Evolutionary conservation across 148 eudicot genomes (phyloP).

Genomic region (Diospyros lotus): DNA sequence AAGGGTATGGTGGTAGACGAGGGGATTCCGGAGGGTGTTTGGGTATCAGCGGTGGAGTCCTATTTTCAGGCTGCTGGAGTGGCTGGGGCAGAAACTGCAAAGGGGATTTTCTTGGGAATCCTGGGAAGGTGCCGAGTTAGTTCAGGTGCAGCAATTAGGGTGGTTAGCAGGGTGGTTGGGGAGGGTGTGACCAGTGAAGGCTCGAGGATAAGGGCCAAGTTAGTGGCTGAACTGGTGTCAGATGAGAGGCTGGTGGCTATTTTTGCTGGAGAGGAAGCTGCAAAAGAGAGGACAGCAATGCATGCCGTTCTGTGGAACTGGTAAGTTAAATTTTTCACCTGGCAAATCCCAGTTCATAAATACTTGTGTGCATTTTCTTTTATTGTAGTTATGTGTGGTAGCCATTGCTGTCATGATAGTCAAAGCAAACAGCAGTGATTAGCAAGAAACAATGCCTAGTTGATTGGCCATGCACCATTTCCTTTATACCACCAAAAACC

Average conservation of each 20-base stretch:
- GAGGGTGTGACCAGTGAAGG: conserved; percentile 58
- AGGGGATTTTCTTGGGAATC: conserved; percentile 75
- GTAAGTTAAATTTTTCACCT: conserved; percentile 23
- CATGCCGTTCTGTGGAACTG: conserved; percentile 94
- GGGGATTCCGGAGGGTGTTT: conserved; percentile 78
- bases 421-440: not conserved
- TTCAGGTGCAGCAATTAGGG: conserved; percentile 64
- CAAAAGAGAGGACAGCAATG: conserved; percentile 74
- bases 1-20: conserved; percentile 69
- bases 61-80: conserved; percentile 80
- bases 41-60: conserved; percentile 88
- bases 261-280: conserved; percentile 57
- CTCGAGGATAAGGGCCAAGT: conserved; percentile 50
- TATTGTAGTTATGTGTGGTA: not conserved
- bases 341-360: not conserved
- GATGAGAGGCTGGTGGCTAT: conserved; percentile 80
- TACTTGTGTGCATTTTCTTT: not conserved
- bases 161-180: conserved; percentile 68
- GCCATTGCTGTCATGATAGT: not conserved
- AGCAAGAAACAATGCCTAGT: not conserved
- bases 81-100: conserved; percentile 75
- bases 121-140: conserved; percentile 80
- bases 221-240: conserved; percentile 72
- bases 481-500: not conserved
- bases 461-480: not conserved